These are phyloP conservation scores for Rhizopogon vulgaris DNA, from an alignment of 768 basidiomycete species.

Conservation along the genomic window DNA sequence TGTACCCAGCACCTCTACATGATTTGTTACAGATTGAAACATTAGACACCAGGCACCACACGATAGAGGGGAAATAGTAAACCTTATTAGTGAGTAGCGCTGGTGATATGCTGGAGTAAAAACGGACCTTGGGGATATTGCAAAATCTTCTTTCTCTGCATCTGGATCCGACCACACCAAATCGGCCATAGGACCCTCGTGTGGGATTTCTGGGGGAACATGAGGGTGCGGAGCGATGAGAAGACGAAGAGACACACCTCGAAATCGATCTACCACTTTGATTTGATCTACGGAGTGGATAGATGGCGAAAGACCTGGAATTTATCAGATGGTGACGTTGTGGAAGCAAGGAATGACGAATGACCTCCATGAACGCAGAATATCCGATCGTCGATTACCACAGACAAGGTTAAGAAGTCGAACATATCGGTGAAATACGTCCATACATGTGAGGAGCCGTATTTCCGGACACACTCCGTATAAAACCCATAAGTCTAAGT, in stretches of 20 bases:
- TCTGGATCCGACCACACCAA: constrained; percentile 99
- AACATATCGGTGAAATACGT: constrained; percentile 99
- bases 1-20: constrained; percentile 91
- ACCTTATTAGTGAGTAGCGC: constrained; percentile 4
- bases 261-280: constrained; percentile 97
- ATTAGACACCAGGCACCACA: constrained; percentile 4
- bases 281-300: constrained; percentile 99
- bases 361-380: constrained; percentile 98
- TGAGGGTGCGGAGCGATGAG: constrained; percentile 16
- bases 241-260: constrained; percentile 49
- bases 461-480: constrained; percentile 96
- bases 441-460: constrained; percentile 95
- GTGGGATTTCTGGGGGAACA: constrained; percentile 78
- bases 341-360: not conserved
- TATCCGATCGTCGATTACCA: constrained; percentile 98
- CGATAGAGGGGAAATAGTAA: constrained; percentile 7
- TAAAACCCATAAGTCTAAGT: constrained; percentile 96
- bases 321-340: constrained; percentile 1
- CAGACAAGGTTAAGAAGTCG: constrained; percentile 94
- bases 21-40: constrained; percentile 6
- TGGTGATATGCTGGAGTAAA: constrained; percentile 8
- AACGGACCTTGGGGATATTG: constrained; percentile 90
- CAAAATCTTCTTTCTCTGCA: constrained; percentile 98
- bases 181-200: constrained; percentile 99
- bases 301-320: constrained; percentile 85